Evolutionary conservation across 2,329 filamentous ascomycete genomes (phyloP).

Genomic region (Phoma herbarum): DNA sequence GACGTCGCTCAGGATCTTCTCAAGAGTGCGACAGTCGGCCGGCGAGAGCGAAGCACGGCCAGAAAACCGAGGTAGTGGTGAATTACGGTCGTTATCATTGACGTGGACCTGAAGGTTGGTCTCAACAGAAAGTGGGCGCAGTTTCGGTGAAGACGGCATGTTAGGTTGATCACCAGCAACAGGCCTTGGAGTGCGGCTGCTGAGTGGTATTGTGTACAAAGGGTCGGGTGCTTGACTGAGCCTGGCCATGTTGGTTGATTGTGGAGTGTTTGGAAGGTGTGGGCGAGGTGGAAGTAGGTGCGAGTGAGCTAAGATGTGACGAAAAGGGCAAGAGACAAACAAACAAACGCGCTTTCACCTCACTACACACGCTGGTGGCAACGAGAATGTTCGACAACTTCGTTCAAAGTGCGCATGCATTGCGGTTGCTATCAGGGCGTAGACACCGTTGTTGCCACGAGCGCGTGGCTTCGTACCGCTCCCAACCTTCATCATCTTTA

Average conservation of each 20-base stretch:
- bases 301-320: conserved; percentile 2
- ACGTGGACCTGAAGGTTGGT: conserved; percentile 8
- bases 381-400: not conserved
- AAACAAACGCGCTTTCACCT: conserved; percentile 18
- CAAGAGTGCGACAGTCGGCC: conserved; percentile 24
- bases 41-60: conserved; percentile 5
- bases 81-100: not conserved
- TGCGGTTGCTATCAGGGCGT: too few species aligned
- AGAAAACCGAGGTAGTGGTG: not conserved
- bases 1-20: conserved; percentile 21
- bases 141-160: conserved; percentile 12
- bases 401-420: not conserved
- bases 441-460: not conserved
- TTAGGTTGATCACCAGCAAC: not conserved
- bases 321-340: conserved; percentile 9
- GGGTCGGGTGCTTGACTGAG: conserved; percentile 7
- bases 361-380: not conserved
- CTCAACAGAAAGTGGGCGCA: conserved; percentile 1
- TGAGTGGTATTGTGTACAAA: not conserved
- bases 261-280: not conserved
- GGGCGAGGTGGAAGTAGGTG: not conserved
- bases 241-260: conserved; percentile 12
- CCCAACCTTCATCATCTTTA: not conserved
- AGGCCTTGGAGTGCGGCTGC: not conserved
- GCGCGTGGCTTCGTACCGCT: not conserved